Base-by-base conservation (phyloP, 2,329 filamentous ascomycete genomes). In the Scedosporium dehoogii region DNA sequence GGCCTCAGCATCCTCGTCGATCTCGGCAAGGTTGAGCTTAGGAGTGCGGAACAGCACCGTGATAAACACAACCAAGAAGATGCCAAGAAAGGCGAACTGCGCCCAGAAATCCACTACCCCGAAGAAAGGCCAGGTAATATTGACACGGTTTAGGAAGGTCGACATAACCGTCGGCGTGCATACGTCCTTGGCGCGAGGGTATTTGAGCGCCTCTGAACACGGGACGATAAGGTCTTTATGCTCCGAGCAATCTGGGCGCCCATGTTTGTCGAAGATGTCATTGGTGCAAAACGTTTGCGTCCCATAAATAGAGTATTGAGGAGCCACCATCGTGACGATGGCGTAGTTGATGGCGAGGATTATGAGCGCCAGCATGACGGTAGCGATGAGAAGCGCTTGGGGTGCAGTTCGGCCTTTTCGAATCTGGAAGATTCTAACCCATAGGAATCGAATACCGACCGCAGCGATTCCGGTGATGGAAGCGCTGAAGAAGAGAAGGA, bases 61-160 rank as follows among this genome's bases (percentile, higher is more conserved):
- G 23, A 91, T 64, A 68, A 96, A 90, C 12, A 96, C 87, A 62
- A 96, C 76, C 9, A 96, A 73, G 74, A 96, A 97, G 21, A 97
- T 81, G 41, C 75, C 88, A 53, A 99, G 76, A 76, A 99, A 97
- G 12, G 83, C 89, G 71, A 97, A 97, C 70, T 99, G 94, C 0
- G 92, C 90, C 92, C 92, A 99, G 74, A 97, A 99, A 67, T 91
- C 84, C n/a, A 97, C 78, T 10, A 88, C 86, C 10, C 94, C 94
- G 70, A 99, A 96, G 72, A 97, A 91, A 5, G 94, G 92, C 82
- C 94, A 99, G 72, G 96, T 96, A 70, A 96, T 84, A 23, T 90
- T 92, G 64, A 97, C 85, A 55, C 92, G 87, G 74, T 97, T 97
- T 66, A 99, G 81, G 75, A 99, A 96, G 0, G 91, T 96, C 64